A percentile compares a stretch with the other conserved stretches of the same genome.
Conservation (phyloP, 2,329 filamentous ascomycete species). For the Colletotrichum liaoningense region DNA sequence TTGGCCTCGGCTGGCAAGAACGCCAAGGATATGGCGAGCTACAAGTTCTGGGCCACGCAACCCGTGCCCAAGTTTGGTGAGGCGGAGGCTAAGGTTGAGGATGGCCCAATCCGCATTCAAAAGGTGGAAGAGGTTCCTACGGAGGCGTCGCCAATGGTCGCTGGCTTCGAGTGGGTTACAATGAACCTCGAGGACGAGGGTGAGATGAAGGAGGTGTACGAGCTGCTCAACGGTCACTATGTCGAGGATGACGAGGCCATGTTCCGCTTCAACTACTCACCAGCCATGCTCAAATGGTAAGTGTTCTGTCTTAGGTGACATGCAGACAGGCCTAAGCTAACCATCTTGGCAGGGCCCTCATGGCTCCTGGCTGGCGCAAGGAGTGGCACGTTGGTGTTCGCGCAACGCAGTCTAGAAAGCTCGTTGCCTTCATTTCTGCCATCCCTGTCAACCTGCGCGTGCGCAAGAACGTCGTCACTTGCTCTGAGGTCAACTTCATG, state of each 20-base stretch:
- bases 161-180: conserved; percentile 94
- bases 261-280: conserved; percentile 97
- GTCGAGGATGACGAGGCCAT: conserved; percentile 97
- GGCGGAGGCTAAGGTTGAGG: conserved; percentile 66
- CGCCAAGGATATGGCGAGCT: conserved; percentile 93
- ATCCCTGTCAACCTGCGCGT: conserved; percentile 88
- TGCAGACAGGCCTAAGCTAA: conserved; percentile 2
- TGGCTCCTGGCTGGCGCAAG: conserved; percentile 92
- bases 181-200: conserved; percentile 84
- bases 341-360: conserved; percentile 76
- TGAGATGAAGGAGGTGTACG: conserved; percentile 90
- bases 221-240: conserved; percentile 92
- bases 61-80: conserved; percentile 88
- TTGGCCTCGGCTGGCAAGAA: conserved; percentile 86
- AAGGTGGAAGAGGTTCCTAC: conserved; percentile 83
- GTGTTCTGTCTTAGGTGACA: conserved; percentile 38
- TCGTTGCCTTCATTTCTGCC: conserved; percentile 96
- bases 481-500: conserved; percentile 97
- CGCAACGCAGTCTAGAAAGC: conserved; percentile 82
- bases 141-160: conserved; percentile 78
- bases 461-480: conserved; percentile 78
- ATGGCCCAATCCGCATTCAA: conserved; percentile 87
- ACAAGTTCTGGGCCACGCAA: conserved; percentile 99
- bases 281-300: conserved; percentile 89
- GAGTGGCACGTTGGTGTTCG: conserved; percentile 97